These are phyloP conservation scores for Neopestalotiopsis sp. DNA, from an alignment of 2,329 filamentous ascomycete species.

Conservation along the genomic window DNA sequence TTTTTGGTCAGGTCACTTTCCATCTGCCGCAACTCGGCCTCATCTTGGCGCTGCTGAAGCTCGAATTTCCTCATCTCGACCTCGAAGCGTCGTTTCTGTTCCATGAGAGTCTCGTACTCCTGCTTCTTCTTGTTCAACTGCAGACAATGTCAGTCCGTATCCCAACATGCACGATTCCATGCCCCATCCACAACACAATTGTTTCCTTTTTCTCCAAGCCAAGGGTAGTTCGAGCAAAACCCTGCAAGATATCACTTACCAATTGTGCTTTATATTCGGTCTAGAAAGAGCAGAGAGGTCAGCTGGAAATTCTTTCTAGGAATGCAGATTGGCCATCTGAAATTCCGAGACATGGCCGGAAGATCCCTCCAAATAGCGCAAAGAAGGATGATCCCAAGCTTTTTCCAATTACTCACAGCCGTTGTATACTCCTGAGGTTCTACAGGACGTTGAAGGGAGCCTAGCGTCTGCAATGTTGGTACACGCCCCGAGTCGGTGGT, in stretches of 20 bases:
- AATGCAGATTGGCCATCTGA: slow-evolving; percentile 34
- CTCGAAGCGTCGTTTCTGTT: slow-evolving; percentile 89
- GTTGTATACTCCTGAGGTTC: slow-evolving; percentile 57
- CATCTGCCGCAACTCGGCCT: slow-evolving; percentile 84
- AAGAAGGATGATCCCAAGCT: background rate
- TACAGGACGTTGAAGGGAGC: slow-evolving; percentile 50
- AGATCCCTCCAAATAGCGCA: slow-evolving; percentile 16
- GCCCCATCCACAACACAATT: slow-evolving; percentile 8
- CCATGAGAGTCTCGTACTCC: slow-evolving; percentile 89
- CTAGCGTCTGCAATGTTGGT: slow-evolving; percentile 73
- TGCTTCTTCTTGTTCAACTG: slow-evolving; percentile 94
- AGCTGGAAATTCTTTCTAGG: slow-evolving; percentile 37
- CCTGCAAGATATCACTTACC: slow-evolving; percentile 56
- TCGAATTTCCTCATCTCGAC: slow-evolving; percentile 91
- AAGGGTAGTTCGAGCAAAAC: slow-evolving; percentile 18
- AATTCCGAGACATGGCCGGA: slow-evolving; percentile 35
- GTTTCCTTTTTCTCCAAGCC: slow-evolving; percentile 17
- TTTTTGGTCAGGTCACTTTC: slow-evolving; percentile 75
- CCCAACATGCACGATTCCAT: background rate
- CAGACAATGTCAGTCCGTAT: slow-evolving; percentile 40
- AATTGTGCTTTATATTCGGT: slow-evolving; percentile 65
- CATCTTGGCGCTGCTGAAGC: slow-evolving; percentile 81
- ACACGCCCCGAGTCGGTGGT: slow-evolving; percentile 89
- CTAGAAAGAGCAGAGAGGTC: slow-evolving; percentile 29
- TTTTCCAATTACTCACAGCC: slow-evolving; percentile 34